Evolutionary conservation across 2,329 filamentous ascomycete genomes (phyloP).

Genomic region (Mariannaea sp.): DNA sequence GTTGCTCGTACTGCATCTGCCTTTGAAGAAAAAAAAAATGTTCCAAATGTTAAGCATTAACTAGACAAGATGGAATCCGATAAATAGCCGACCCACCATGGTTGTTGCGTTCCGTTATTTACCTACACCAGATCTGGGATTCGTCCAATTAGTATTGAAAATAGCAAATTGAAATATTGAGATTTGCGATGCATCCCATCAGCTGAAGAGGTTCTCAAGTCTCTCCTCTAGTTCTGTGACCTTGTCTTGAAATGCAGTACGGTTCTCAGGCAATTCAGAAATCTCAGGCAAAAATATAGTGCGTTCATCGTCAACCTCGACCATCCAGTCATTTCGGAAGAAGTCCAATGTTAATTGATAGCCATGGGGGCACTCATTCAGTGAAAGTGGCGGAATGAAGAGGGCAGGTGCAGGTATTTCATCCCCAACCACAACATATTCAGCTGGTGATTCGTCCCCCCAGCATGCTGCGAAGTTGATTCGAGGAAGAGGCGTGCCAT

Average conservation of each 20-base stretch:
- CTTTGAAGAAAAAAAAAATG: no score
- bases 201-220: no score
- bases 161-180: no score
- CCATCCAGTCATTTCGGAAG: conserved; percentile 15
- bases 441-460: neutral
- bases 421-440: conserved; percentile 2
- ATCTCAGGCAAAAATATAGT: conserved; percentile 3
- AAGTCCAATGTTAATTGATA: conserved; percentile 6
- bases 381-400: conserved; percentile 1
- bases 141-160: no score
- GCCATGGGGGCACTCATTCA: neutral
- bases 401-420: conserved; percentile 3
- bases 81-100: no score
- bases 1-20: no score
- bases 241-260: neutral
- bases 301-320: neutral
- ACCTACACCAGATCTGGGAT: no score
- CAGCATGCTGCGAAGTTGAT: conserved; percentile 15
- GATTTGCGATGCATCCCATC: no score
- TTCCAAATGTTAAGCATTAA: no score
- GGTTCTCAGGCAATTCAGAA: conserved; percentile 1
- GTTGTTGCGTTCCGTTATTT: no score
- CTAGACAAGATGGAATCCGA: no score
- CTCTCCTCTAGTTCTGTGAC: neutral
- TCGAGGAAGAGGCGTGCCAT: neutral